phyloP scores from a whole-genome alignment of 768 basidiomycete genomes.

The Aureoboletus auriporus region DNA sequence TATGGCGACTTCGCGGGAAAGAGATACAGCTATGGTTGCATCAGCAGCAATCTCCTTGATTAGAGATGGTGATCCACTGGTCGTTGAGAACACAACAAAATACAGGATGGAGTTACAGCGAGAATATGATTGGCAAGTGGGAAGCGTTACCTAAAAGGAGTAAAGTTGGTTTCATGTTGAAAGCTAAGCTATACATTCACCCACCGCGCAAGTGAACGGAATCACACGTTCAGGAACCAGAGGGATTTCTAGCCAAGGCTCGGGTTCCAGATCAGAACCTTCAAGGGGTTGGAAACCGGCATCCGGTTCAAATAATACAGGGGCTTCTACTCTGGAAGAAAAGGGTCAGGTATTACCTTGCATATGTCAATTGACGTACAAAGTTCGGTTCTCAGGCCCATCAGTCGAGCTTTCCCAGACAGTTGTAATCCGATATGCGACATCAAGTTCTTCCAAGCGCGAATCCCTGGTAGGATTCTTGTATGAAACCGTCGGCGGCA shows the following conservation, averaged over 20 bases:
- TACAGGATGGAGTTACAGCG: slow-evolving; percentile 63
- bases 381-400: slow-evolving; percentile 38
- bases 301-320: slow-evolving; percentile 59
- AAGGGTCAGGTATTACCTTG: not conserved
- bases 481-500: slow-evolving; percentile 56
- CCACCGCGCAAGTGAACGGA: slow-evolving; percentile 63
- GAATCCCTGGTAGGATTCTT: slow-evolving; percentile 28
- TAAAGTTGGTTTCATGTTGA: slow-evolving; percentile 1
- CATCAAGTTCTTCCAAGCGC: slow-evolving; percentile 34
- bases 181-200: slow-evolving; percentile 21
- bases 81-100: slow-evolving; percentile 71
- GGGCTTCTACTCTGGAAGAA: slow-evolving; percentile 54
- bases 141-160: slow-evolving; percentile 50
- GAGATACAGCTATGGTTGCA: slow-evolving; percentile 64
- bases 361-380: slow-evolving; percentile 38
- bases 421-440: slow-evolving; percentile 54
- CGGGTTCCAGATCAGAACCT: slow-evolving; percentile 37
- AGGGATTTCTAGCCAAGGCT: slow-evolving; percentile 68
- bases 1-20: slow-evolving; percentile 57
- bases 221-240: slow-evolving; percentile 58
- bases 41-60: slow-evolving; percentile 66
- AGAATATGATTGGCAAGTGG: slow-evolving; percentile 56
- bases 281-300: slow-evolving; percentile 56
- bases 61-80: slow-evolving; percentile 47
- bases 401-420: slow-evolving; percentile 51